A percentile compares a stretch with the other conserved stretches of the same genome.
These are phyloP conservation scores for Phytophthora litchii DNA, from an alignment of 352 stramenopile species.

Conservation along the genomic window DNA sequence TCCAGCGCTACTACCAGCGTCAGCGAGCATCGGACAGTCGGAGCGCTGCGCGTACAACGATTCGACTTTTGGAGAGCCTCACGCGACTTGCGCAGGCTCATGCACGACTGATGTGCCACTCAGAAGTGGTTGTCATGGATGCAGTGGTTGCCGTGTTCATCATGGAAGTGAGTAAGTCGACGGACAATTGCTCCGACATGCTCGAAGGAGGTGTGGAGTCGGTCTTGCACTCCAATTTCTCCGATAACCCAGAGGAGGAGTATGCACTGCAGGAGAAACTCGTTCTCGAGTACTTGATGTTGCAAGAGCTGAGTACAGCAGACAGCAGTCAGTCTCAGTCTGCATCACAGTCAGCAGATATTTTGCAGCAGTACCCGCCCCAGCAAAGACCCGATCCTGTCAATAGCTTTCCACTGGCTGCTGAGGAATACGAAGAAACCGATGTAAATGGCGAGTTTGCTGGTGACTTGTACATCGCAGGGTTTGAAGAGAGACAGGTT, in stretches of 20 bases:
- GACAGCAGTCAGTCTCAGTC: slow-evolving; percentile 14
- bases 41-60: slow-evolving; percentile 87
- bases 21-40: slow-evolving; percentile 70
- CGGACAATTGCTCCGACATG: slow-evolving; percentile 61
- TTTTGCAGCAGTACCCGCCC: not conserved
- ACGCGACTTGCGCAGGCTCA: slow-evolving; percentile 93
- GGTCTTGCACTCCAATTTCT: slow-evolving; percentile 74
- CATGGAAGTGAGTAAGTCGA: slow-evolving; percentile 80
- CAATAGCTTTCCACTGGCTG: slow-evolving; percentile 11
- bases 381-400: slow-evolving; percentile 9
- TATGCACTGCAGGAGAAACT: slow-evolving; percentile 75
- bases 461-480: slow-evolving; percentile 19
- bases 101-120: slow-evolving; percentile 83
- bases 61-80: slow-evolving; percentile 94
- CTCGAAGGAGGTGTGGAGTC: slow-evolving; percentile 62
- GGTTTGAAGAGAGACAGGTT: slow-evolving; percentile 6
- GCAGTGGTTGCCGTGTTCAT: slow-evolving; percentile 81
- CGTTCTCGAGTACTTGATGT: slow-evolving; percentile 70
- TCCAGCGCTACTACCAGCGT: slow-evolving; percentile 93
- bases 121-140: slow-evolving; percentile 72
- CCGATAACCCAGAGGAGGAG: slow-evolving; percentile 57
- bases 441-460: slow-evolving; percentile 21
- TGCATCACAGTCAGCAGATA: slow-evolving; percentile 2
- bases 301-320: slow-evolving; percentile 59
- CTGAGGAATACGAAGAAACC: slow-evolving; percentile 22